Base-by-base conservation (phyloP, 257 asterid species). In the Voacanga thouarsii region DNA sequence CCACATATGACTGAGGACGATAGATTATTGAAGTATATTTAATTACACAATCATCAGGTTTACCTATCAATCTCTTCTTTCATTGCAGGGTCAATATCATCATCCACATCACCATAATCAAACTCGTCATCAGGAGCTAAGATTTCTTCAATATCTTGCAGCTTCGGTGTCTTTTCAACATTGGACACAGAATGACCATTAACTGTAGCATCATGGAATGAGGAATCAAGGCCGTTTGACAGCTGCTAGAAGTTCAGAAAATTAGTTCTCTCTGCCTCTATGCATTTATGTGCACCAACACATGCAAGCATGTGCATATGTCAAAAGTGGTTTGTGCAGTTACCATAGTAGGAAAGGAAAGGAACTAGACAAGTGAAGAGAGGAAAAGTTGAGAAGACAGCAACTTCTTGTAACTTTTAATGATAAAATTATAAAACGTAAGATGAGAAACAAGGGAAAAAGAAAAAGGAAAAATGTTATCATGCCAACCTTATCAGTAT, bases 11-110 rank as follows among this genome's bases (percentile, higher is more conserved):
- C 45, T 53, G 41, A 49, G 39, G 65, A 49, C 7, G 30, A 51
- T 2, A 7, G 21, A 57, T 12, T 21, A 74, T 41, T 51, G 77
- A 73, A 69, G 63, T 61, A 80, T 75, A 56, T 66, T 55, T 67
- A 81, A 74, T 60, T 41, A 74, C 77, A 61, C 76, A 75, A 77
- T 75, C 86, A 79, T 79, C 80, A 77, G 75, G 68, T 90, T 85
- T 83, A 92, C 99, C 97, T 89, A 84, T 96, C 99, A 71, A 93
- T 91, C 86, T 90, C 71, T 87, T 93, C 99, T 87, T 92, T 90
- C 89, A 89, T 79, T 67, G 89, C 98, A 80, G 97, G 99, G 80
- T 94, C 98, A 81, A 94, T 88, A 65, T 84, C 98, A 71, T 92
- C 97, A 44, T 94, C 98, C 82, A 90, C 77, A 85, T 90, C 97